Evolutionary conservation across 2,329 filamentous ascomycete species (phyloP).

Genomic region (Mycocentrospora acerina): DNA sequence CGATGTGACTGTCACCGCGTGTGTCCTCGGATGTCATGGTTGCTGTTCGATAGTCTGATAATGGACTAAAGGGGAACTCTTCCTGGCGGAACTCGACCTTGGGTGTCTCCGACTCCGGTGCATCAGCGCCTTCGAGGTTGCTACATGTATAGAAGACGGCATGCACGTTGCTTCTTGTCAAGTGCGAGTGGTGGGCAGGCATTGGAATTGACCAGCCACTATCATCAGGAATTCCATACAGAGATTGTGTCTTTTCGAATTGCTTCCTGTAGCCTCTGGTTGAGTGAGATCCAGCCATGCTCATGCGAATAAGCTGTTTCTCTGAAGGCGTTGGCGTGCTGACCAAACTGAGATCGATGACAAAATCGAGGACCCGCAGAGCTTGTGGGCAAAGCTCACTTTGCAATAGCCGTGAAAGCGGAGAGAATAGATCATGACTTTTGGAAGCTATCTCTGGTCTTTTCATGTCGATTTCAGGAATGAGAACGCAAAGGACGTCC

Average conservation of each 20-base stretch:
- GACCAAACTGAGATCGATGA: conserved; percentile 93
- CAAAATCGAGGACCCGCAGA: conserved; percentile 86
- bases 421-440: conserved; percentile 92
- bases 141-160: conserved; percentile 95
- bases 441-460: conserved; percentile 87
- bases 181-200: conserved; percentile 83
- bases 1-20: conserved; percentile 71
- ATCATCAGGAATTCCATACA: conserved; percentile 95
- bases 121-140: conserved; percentile 42
- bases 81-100: conserved; percentile 93
- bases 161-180: conserved; percentile 88
- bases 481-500: conserved; percentile 80
- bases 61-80: conserved; percentile 76
- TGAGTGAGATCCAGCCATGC: conserved; percentile 88
- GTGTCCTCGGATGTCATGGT: conserved; percentile 91
- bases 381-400: conserved; percentile 94
- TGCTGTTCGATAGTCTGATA: conserved; percentile 71
- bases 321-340: conserved; percentile 78
- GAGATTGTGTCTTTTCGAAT: conserved; percentile 88
- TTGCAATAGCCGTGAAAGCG: conserved; percentile 82
- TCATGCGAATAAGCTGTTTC: conserved; percentile 94
- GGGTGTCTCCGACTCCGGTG: conserved; percentile 69
- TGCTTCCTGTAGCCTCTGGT: conserved; percentile 81
- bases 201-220: conserved; percentile 96
- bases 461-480: conserved; percentile 90